phyloP scores from a whole-genome alignment of 768 basidiomycete genomes.

The Lactifluus subvellereus region DNA sequence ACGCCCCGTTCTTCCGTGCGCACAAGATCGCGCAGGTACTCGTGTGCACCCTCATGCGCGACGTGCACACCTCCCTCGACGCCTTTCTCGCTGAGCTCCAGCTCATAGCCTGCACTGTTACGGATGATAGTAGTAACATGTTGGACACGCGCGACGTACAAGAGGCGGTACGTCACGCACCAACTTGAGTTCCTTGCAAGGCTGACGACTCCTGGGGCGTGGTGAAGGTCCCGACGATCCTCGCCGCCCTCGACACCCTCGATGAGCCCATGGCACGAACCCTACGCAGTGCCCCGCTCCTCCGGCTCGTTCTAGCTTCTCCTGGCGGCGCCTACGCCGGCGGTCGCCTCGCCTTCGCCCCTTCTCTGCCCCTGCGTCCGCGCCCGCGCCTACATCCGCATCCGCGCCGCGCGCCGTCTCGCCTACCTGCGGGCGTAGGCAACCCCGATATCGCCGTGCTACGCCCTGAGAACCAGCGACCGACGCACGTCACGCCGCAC shows the following conservation, averaged over 20 bases:
- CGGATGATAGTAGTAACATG: not conserved
- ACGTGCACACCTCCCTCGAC: not conserved
- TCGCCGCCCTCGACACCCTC: constrained; percentile 13
- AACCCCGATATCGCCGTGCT: constrained; percentile 56
- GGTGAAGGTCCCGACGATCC: constrained; percentile 8
- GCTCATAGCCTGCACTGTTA: not conserved
- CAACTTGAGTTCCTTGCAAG: not conserved
- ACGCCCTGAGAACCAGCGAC: constrained; percentile 45
- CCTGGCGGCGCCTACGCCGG: not conserved
- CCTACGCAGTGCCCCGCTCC: constrained; percentile 9
- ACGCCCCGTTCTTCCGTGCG: constrained; percentile 11
- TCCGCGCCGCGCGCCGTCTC: constrained; percentile 8
- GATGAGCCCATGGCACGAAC: not conserved
- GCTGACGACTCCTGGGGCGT: not conserved
- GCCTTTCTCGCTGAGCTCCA: constrained; percentile 8
- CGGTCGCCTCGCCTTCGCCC: not conserved
- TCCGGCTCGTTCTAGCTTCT: constrained; percentile 5
- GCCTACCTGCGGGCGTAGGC: constrained; percentile 25
- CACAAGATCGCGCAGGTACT: constrained; percentile 15
- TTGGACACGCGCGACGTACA: not conserved
- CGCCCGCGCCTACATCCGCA: not conserved
- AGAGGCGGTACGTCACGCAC: constrained; percentile 12
- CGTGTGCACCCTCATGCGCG: constrained; percentile 12
- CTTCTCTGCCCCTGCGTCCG: not conserved
- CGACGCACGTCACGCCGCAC: constrained; percentile 58